Evolutionary conservation across 2,329 filamentous ascomycete species (phyloP).

Genomic region (Penicillium concentricum): DNA sequence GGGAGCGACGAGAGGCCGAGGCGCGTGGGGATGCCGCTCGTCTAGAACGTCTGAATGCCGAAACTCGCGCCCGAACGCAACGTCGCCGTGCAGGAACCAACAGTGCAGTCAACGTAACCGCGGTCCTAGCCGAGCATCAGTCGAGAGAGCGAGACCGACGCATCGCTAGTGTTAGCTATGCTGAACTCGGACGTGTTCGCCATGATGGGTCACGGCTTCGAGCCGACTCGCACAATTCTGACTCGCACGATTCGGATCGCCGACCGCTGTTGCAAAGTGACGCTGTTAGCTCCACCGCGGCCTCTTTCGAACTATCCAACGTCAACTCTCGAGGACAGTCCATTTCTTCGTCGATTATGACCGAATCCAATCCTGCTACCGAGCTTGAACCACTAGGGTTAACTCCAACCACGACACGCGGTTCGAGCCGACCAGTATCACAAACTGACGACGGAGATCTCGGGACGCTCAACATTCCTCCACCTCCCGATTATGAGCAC

Average conservation of each 20-base stretch:
- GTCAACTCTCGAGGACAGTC: conserved; percentile 35
- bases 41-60: conserved; percentile 63
- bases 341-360: conserved; percentile 37
- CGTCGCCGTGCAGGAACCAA: conserved; percentile 35
- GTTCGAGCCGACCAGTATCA: conserved; percentile 22
- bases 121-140: conserved; percentile 45
- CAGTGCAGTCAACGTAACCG: conserved; percentile 33
- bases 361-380: conserved; percentile 28
- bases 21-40: conserved; percentile 67
- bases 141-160: conserved; percentile 45
- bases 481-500: conserved; percentile 43
- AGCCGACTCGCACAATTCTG: conserved; percentile 41
- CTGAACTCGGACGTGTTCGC: conserved; percentile 48
- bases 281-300: conserved; percentile 30
- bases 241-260: conserved; percentile 49
- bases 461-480: conserved; percentile 37
- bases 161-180: conserved; percentile 50
- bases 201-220: conserved; percentile 52
- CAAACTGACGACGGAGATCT: conserved; percentile 37
- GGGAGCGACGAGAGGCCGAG: conserved; percentile 69
- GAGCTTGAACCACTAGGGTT: conserved; percentile 30
- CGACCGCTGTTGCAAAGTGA: conserved; percentile 45
- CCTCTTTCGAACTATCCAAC: conserved; percentile 26
- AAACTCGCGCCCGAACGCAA: conserved; percentile 46
- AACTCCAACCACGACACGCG: conserved; percentile 24